Evolutionary conservation across 2,329 filamentous ascomycete species (phyloP), one percentile per base, ranked within the genome.

Genomic region (Botrytis pseudocinerea): DNA sequence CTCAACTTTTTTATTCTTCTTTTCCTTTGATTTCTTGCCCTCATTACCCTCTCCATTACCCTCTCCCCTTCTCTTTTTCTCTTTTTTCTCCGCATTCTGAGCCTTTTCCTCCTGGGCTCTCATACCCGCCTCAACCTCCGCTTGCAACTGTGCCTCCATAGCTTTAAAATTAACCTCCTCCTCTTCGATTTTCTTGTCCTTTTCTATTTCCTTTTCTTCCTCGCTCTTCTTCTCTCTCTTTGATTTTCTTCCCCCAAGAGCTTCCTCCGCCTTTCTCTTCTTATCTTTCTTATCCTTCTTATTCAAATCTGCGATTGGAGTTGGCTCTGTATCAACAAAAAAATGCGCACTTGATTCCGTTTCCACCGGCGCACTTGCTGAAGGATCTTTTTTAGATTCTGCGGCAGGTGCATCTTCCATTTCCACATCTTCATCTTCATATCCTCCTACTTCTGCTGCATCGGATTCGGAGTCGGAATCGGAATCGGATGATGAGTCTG

Each of bases 221-320:
- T 61, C 32, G 8, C 25, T 32, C 63, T 93, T 90, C 85, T 96
- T 97, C 77, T 97, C 93, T 38, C 97, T 93, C 51, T 73, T 72
- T 14, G 40, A 35, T 38, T 73, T 70, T 28, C 44, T 38, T 16
- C 35, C 66, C 18, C 5, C n/a, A 4, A 42, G 32, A 54, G 38
- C 14, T n/a, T 54, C 60, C 5, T 70, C 44, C 16, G 44, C 12
- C 40, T 60, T 46, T 32, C 28, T 61, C 40, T 70, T 70, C 8
- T 69, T 64, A 51, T 51, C 54, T 18, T 77, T 76, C 64, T 74
- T 76, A n/a, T 70, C 74, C 63, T 75, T 71, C 73, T 76, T 76
- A 28, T 61, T 44, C 4, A 46, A 42, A 4, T 62, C 42, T 51
- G 35, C 32, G 2, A 77, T 73, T 0, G 78, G 76, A 54, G 76